phyloP scores from a whole-genome alignment of 2,329 filamentous ascomycete species.

The Microcyclospora tardicrescens region DNA sequence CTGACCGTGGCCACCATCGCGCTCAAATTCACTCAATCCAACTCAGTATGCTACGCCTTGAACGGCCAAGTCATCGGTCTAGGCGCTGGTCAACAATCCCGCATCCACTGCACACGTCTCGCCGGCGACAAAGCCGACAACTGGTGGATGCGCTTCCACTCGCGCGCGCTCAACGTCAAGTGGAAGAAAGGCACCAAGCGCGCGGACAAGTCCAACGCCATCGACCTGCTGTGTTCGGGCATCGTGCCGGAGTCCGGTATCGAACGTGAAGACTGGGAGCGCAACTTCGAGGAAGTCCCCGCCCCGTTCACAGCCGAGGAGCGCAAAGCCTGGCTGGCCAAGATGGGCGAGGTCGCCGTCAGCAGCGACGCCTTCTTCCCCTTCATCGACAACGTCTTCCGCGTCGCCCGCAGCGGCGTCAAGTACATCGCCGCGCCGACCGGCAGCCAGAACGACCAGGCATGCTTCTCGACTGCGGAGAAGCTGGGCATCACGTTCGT shows the following conservation, averaged over 20 bases:
- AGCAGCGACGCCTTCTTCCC: conserved; percentile 98
- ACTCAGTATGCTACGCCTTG: conserved; percentile 94
- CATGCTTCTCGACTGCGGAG: conserved; percentile 79
- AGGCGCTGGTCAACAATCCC: conserved; percentile 90
- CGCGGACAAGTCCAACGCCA: conserved; percentile 94
- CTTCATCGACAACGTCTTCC: conserved; percentile 96
- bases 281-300: conserved; percentile 70
- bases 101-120: conserved; percentile 95
- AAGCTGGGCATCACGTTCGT: conserved; percentile 88
- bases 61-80: conserved; percentile 91
- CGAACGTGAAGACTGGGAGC: conserved; percentile 78
- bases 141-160: conserved; percentile 99
- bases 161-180: conserved; percentile 72
- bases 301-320: conserved; percentile 67
- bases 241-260: conserved; percentile 71
- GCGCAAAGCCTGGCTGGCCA: conserved; percentile 70
- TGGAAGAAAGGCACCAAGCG: conserved; percentile 98
- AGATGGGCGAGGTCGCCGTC: conserved; percentile 70
- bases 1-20: conserved; percentile 92
- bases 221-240: conserved; percentile 86
- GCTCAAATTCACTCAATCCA: conserved; percentile 97
- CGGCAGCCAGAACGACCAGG: conserved; percentile 73
- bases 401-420: conserved; percentile 72
- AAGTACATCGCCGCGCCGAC: conserved; percentile 93
- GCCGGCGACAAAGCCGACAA: conserved; percentile 98